These are phyloP conservation scores for Saccharomycopsis sp. DNA, from an alignment of 805 yeast species.

Conservation along the genomic window DNA sequence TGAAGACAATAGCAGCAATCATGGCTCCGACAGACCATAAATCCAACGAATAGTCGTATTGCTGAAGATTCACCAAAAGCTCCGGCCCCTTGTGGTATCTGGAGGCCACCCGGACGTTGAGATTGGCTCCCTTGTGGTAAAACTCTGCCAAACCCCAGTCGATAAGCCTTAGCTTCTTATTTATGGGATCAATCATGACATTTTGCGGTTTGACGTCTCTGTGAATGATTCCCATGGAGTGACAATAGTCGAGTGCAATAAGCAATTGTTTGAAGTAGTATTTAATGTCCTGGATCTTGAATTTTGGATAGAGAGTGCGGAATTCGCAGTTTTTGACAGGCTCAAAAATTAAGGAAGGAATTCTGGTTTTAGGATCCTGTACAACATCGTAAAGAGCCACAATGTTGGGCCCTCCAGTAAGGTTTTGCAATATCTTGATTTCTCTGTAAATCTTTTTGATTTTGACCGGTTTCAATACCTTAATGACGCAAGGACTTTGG, in stretches of 20 bases:
- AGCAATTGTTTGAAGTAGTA: conserved; percentile 77
- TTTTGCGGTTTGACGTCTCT: conserved; percentile 95
- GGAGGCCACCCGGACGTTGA: conserved; percentile 90
- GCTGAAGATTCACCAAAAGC: conserved; percentile 73
- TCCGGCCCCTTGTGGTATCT: conserved; percentile 94
- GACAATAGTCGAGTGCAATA: conserved; percentile 81
- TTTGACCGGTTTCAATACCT: conserved; percentile 88
- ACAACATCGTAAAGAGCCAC: conserved; percentile 74
- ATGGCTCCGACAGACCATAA: conserved; percentile 94
- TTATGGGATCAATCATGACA: conserved; percentile 85
- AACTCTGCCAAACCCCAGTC: conserved; percentile 98
- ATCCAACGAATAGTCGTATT: conserved; percentile 87
- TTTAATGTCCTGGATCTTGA: conserved; percentile 68
- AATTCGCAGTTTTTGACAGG: conserved; percentile 78
- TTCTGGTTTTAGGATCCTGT: conserved; percentile 68
- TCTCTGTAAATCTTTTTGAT: conserved; percentile 87
- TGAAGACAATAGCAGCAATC: conserved; percentile 83
- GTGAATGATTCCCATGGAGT: conserved; percentile 94
- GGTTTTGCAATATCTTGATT: conserved; percentile 77
- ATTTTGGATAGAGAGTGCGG: conserved; percentile 71
- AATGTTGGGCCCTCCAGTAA: conserved; percentile 80
- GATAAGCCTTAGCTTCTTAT: conserved; percentile 64
- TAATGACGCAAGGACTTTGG: conserved; percentile 67
- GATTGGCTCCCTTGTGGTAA: conserved; percentile 83
- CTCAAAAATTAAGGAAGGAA: conserved; percentile 85